Evolutionary conservation across 306 rosid genomes (phyloP).

Genomic region (Malus asiatica): DNA sequence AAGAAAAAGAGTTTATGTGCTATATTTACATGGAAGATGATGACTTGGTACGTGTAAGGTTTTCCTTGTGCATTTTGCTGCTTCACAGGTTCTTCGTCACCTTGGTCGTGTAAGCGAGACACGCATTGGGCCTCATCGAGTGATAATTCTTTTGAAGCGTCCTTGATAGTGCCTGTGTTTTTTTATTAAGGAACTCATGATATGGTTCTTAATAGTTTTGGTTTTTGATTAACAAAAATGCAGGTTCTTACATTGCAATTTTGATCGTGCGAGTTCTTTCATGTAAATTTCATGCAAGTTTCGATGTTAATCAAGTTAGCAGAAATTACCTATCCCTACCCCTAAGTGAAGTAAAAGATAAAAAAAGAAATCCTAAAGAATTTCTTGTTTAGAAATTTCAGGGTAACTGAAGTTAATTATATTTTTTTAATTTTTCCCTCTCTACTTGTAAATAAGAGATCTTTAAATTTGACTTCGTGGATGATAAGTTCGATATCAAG

Average conservation of each 20-base stretch:
- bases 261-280: too few species aligned
- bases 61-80: neutral
- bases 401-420: too few species aligned
- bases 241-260: neutral
- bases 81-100: slow-evolving; percentile 87
- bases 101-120: slow-evolving; percentile 91
- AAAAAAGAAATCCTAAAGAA: too few species aligned
- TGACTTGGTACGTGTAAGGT: neutral
- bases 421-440: too few species aligned
- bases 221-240: neutral
- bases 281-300: too few species aligned
- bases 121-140: slow-evolving; percentile 75
- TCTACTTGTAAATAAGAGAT: too few species aligned
- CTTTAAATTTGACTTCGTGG: too few species aligned
- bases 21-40: neutral
- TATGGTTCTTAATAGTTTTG: neutral
- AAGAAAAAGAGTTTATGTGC: neutral
- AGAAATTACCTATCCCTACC: too few species aligned
- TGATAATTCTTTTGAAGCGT: slow-evolving; percentile 64
- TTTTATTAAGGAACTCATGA: neutral
- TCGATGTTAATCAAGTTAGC: too few species aligned
- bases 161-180: slow-evolving; percentile 18
- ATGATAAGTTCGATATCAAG: too few species aligned
- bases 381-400: too few species aligned
- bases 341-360: too few species aligned